Percentiles rank a stretch among this genome's conserved stretches.
Conservation (phyloP, 345 rosid genomes). For the Aethionema arabicum region DNA sequence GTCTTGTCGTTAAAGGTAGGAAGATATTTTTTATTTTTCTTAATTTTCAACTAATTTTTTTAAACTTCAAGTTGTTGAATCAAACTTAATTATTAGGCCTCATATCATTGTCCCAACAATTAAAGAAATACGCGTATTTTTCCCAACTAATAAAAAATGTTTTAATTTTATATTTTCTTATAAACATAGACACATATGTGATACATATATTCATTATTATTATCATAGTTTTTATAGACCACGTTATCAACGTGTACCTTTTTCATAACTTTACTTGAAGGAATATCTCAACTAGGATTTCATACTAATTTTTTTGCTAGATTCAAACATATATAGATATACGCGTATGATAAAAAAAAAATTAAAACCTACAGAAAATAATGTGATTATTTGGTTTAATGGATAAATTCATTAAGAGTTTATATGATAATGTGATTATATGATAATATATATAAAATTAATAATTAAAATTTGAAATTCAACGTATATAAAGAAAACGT, state of each 20-base stretch:
- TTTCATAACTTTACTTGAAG: slow-evolving; percentile 21
- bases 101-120: slow-evolving; percentile 22
- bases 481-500: too few species aligned
- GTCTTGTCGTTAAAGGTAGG: slow-evolving; percentile 32
- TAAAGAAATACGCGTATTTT: not conserved
- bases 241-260: slow-evolving; percentile 29
- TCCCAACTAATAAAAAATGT: not conserved
- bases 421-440: too few species aligned
- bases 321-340: too few species aligned
- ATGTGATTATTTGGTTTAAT: too few species aligned
- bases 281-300: not conserved
- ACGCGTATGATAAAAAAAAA: too few species aligned
- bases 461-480: too few species aligned
- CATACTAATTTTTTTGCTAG: too few species aligned
- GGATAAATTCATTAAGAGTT: too few species aligned
- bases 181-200: not conserved
- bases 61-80: slow-evolving; percentile 34
- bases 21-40: slow-evolving; percentile 25
- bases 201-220: not conserved
- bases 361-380: too few species aligned
- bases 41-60: slow-evolving; percentile 23
- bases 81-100: slow-evolving; percentile 31
- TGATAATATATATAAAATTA: too few species aligned
- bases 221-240: slow-evolving; percentile 12
- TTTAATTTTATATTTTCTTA: slow-evolving; percentile 7